Conservation (phyloP, 805 yeast genomes). For the Cyberlindnera xishuangbannaensis region DNA sequence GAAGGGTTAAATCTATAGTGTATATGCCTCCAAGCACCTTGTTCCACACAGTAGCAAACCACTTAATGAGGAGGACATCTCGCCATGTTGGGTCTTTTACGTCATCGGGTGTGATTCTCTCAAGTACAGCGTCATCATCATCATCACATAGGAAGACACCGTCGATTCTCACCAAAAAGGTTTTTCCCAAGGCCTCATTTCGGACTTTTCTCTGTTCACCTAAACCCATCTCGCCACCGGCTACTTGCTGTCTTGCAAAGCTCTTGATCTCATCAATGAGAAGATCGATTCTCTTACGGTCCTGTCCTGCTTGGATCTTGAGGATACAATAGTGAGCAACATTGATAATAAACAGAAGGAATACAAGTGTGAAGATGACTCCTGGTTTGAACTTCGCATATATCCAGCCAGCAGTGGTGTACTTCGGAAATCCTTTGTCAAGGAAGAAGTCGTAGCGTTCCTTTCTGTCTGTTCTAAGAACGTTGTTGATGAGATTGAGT, state of each 20-base stretch:
- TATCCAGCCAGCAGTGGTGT: constrained; percentile 54
- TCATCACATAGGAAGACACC: constrained; percentile 52
- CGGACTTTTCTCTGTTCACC: constrained; percentile 16
- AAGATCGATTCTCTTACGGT: constrained; percentile 47
- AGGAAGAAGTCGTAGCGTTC: constrained; percentile 82
- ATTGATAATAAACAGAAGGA: constrained; percentile 47
- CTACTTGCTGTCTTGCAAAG: constrained; percentile 53
- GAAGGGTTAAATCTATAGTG: constrained; percentile 7
- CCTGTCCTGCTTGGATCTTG: constrained; percentile 44
- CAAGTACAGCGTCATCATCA: constrained; percentile 26
- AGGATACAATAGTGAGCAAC: constrained; percentile 54
- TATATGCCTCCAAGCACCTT: constrained; percentile 10
- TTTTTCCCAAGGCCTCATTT: constrained; percentile 35
- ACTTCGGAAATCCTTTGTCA: constrained; percentile 78
- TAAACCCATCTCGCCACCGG: constrained; percentile 26
- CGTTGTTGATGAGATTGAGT: constrained; percentile 68
- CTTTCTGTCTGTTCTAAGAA: constrained; percentile 52
- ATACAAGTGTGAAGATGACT: constrained; percentile 40
- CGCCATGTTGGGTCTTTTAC: constrained; percentile 42
- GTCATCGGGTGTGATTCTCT: constrained; percentile 41
- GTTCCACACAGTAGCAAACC: constrained; percentile 42
- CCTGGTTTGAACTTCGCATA: constrained; percentile 67
- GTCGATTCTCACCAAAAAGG: constrained; percentile 49
- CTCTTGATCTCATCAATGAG: constrained; percentile 47
- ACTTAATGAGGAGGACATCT: constrained; percentile 40